These are phyloP conservation scores for Blastobotrys attinorum DNA, from an alignment of 805 yeast genomes.

Conservation along the genomic window DNA sequence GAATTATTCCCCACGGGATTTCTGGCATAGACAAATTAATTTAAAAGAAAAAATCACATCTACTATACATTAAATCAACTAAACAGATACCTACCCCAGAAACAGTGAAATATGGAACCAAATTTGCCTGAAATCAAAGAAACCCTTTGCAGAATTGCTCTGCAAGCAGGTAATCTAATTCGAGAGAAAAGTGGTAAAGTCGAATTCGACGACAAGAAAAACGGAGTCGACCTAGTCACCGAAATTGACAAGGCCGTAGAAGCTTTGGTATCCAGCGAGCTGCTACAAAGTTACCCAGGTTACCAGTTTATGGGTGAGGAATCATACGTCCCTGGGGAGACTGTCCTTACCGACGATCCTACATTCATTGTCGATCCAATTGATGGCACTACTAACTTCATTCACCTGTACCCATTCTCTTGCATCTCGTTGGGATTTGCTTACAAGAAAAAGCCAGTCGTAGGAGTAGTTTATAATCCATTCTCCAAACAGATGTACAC, in stretches of 20 bases:
- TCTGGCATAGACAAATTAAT: too few relatives aligned
- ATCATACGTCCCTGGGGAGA: constrained; percentile 42
- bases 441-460: constrained; percentile 39
- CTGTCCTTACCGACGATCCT: constrained; percentile 42
- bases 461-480: constrained; percentile 65
- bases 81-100: too few relatives aligned
- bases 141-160: constrained; percentile 35
- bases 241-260: constrained; percentile 54
- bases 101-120: too few relatives aligned
- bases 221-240: constrained; percentile 55
- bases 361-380: constrained; percentile 60
- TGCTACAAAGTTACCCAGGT: constrained; percentile 36
- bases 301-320: constrained; percentile 58
- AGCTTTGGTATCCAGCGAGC: constrained; percentile 29
- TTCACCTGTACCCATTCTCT: constrained; percentile 53
- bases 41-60: too few relatives aligned
- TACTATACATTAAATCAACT: too few relatives aligned
- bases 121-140: constrained; percentile 31
- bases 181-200: constrained; percentile 41
- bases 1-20: too few relatives aligned
- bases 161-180: constrained; percentile 44
- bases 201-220: constrained; percentile 47
- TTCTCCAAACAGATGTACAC: constrained; percentile 44
- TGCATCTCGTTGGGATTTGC: constrained; percentile 57
- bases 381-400: constrained; percentile 60